Conservation (phyloP, 139 green algal genomes). For the Chlorella vulgaris region DNA sequence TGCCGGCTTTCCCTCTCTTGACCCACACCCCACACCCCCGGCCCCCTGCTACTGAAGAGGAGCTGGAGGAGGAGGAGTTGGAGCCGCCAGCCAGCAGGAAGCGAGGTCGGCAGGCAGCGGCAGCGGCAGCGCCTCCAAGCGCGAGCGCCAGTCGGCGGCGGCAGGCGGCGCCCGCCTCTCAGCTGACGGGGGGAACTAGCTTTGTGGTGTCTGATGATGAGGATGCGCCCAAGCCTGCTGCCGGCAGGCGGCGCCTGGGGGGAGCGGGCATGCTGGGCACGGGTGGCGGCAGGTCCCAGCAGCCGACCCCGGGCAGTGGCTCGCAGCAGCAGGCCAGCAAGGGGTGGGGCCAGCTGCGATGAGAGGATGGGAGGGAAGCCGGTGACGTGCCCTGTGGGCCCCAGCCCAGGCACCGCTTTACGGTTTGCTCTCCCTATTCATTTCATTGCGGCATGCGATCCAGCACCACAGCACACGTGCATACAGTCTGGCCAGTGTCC, state of each 20-base stretch:
- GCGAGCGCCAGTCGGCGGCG: not conserved
- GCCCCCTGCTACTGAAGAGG: not conserved
- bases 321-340: slow-evolving; percentile 11
- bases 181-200: slow-evolving; percentile 6
- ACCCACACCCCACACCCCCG: not conserved
- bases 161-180: not conserved
- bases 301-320: not conserved
- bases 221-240: not conserved
- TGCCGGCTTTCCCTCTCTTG: too few relatives aligned
- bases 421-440: too few relatives aligned
- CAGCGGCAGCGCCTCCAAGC: not conserved
- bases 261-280: slow-evolving; percentile 17
- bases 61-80: slow-evolving; percentile 5
- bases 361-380: not conserved
- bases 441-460: too few relatives aligned
- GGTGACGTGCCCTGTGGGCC: not conserved
- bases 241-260: not conserved
- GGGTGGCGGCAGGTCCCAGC: not conserved
- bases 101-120: not conserved
- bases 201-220: slow-evolving; percentile 22
- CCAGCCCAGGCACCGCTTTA: not conserved
- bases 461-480: too few relatives aligned
- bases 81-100: not conserved
- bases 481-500: too few relatives aligned
- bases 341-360: slow-evolving; percentile 15